Base-by-base conservation (phyloP, 2,329 filamentous ascomycete genomes). In the Thelonectria rubi region DNA sequence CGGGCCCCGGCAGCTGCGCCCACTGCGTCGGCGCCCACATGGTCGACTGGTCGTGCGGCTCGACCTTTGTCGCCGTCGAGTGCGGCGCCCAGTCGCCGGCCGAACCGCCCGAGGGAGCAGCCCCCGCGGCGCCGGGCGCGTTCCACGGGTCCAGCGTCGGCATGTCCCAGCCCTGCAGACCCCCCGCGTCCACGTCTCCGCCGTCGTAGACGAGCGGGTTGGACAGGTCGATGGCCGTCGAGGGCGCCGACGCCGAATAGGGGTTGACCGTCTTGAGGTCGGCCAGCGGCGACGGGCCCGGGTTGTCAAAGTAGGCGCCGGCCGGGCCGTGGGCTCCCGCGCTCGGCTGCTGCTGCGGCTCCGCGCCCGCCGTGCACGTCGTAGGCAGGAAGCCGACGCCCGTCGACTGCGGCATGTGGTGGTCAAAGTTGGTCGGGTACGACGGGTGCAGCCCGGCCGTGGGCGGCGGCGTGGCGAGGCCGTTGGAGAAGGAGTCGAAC, bases 381-480 rank as follows among this genome's bases (percentile, higher is more conserved):
- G 72, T 60, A 7, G 76, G 68, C 55, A 78, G 55, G 58, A 74
- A 79, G 55, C 67, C 69, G 40, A 76, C 72, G 26, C 70, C 70
- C 30, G 69, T 69, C 21, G 66, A 63, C 47, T 71, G 51, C 24
- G 72, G 69, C 69, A 77, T 73, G 60, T 60, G 67, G 50, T 75
- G 71, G 51, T 84, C 81, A 69, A 84, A 84, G 61, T 78, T 78
- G 15, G 75, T 69, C 43, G 80, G 76, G 66, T 83, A 84, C 0
- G 80, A 78, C 39, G 78, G 77, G 21, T 82, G 79, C 14, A 87
- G 73, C 2, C 80, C 80, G 1, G 83, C 84, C 2, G 82, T 84
- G 5, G 83, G 84, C 3, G 85, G 85, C 21, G 86, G 85, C 6
- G 86, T 88, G 26, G 81, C 81, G 17, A 88, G 81, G 2, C 83